Base-by-base conservation (phyloP, 78 protist species). In the Planoprotostelium fungivorum region DNA sequence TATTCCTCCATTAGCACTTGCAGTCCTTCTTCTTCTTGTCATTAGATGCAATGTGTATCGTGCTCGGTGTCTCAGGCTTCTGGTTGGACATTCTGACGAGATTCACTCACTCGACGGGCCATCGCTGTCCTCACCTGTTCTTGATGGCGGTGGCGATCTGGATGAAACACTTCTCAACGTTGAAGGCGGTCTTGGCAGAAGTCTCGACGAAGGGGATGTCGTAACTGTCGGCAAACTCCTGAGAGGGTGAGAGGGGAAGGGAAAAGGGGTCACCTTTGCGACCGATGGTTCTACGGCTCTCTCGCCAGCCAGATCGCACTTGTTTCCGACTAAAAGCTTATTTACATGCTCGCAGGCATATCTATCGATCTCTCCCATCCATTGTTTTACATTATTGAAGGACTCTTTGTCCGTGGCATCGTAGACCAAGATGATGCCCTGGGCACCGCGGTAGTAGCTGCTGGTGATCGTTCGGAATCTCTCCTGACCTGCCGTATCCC, bases 271-370 rank as follows among this genome's bases (percentile, higher is more conserved):
- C 73, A 51, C 93, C 89, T 94, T 94, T 31, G 97, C 97, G 39
- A 94, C 86, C 37, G 91, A 90, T 86, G 34, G 89, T 34, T 97
- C 97, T 10, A 95, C 97, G 87, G 87, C 98, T 86, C 91, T 90
- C 95, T 98, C 98, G 39, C 92, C 86, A 35, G 88, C 90, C 87
- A 99, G 93, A 90, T 99, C 99, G 89, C 95, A 83, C 97, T 99
- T 99, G 97, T 99, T 99, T 38, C 99, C 99, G 1, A 99, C 99
- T 38, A 99, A 96, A 37, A 99, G 95, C 94, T 98, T 98, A 96
- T 96, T 97, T 63, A 99, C 99, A 84, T 95, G 94, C 87, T 99
- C 99, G 51, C 94, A 89, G n/a, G 99, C 99, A 83, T 97, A 98
- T 84, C 98, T 96, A 85, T 97, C 98, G 84, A 98, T 98, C 87